These are phyloP conservation scores for Backusella sp. DNA, from an alignment of 192 early-diverging fungal species.

Conservation along the genomic window DNA sequence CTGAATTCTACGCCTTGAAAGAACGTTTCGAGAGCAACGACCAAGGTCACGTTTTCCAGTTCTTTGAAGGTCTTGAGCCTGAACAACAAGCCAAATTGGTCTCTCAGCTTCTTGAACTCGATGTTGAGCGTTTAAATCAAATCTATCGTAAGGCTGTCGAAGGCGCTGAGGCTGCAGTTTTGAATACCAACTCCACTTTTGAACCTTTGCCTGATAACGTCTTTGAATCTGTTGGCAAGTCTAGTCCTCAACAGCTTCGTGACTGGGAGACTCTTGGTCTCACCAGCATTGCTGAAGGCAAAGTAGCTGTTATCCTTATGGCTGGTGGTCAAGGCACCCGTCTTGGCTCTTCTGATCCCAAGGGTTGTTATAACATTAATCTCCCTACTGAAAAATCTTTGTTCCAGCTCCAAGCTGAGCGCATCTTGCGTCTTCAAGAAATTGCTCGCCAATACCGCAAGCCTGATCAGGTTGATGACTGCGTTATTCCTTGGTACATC, in stretches of 20 bases:
- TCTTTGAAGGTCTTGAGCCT: conserved; percentile 67
- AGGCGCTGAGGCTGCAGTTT: conserved; percentile 40
- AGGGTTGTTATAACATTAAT: conserved; percentile 94
- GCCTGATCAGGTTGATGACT: conserved; percentile 37
- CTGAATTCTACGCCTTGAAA: conserved; percentile 48
- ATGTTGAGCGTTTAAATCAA: conserved; percentile 78
- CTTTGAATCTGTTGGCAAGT: conserved; percentile 62
- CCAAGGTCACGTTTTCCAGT: conserved; percentile 88
- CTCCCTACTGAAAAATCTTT: conserved; percentile 86
- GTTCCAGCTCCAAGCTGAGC: conserved; percentile 94
- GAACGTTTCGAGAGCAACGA: conserved; percentile 65
- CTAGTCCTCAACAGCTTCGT: conserved; percentile 49
- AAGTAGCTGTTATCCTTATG: conserved; percentile 93
- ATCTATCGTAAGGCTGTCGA: conserved; percentile 80
- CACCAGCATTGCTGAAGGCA: conserved; percentile 75
- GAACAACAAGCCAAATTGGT: conserved; percentile 58
- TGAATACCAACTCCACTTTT: conserved; percentile 40
- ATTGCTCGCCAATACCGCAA: conserved; percentile 40
- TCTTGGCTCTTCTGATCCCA: conserved; percentile 79
- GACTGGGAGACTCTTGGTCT: conserved; percentile 78
- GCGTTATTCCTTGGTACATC: conserved; percentile 95
- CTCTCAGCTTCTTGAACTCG: conserved; percentile 66
- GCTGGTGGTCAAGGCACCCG: conserved; percentile 89
- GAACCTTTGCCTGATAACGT: conserved; percentile 75
- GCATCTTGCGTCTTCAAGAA: conserved; percentile 83